Conservation (phyloP, 805 yeast species). For the Starmerella geochares region DNA sequence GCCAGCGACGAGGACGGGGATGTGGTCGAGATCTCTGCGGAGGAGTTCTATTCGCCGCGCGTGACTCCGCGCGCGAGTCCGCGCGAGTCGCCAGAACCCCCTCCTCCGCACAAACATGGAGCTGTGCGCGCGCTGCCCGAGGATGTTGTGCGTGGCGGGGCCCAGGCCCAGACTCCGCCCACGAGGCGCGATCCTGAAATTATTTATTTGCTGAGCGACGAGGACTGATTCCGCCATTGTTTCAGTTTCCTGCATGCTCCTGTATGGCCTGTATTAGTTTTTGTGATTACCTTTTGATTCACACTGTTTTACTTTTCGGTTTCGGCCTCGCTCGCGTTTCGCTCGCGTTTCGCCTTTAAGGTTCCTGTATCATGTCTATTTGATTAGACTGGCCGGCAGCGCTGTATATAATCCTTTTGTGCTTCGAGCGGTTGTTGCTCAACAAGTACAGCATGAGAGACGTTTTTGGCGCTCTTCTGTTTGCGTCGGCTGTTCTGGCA, state of each 20-base stretch:
- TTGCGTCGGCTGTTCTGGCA: background rate
- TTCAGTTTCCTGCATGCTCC: background rate
- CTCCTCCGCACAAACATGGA: too few species aligned
- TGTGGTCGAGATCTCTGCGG: constrained; percentile 1
- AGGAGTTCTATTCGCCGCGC: constrained; percentile 7
- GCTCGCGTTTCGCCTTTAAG: background rate
- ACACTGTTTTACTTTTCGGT: background rate
- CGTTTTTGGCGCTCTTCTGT: too few species aligned
- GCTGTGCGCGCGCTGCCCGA: too few species aligned
- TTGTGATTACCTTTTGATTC: too few species aligned
- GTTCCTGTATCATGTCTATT: background rate
- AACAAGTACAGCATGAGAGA: too few species aligned
- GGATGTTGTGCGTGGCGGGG: background rate
- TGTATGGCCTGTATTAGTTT: background rate
- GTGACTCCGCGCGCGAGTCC: background rate
- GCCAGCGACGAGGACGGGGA: constrained; percentile 6
- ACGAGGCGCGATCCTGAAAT: background rate
- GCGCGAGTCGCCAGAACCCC: too few species aligned
- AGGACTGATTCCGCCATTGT: background rate
- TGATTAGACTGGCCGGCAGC: background rate
- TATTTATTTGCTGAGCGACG: constrained; percentile 4
- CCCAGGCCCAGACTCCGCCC: background rate
- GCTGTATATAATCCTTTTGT: background rate
- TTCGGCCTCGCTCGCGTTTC: background rate
- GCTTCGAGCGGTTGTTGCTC: too few species aligned